A percentile compares a stretch with the other conserved stretches of the same genome.
These are phyloP conservation scores for Albizia julibrissin DNA, from an alignment of 306 rosid species.

Conservation along the genomic window DNA sequence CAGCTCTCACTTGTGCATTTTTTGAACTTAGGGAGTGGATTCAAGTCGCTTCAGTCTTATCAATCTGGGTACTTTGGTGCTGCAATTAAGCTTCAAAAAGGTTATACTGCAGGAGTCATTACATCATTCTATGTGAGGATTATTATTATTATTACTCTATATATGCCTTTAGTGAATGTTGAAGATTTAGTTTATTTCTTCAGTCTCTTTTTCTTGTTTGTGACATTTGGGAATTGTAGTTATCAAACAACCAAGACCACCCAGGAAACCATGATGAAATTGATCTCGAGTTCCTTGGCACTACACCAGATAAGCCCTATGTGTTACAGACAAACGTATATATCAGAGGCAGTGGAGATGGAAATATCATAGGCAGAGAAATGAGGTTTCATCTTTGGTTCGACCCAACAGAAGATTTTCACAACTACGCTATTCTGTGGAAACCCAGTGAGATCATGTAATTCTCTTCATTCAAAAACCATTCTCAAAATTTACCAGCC, in stretches of 20 bases:
- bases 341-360: conserved; percentile 90
- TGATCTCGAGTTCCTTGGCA: conserved; percentile 92
- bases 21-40: conserved; percentile 76
- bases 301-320: conserved; percentile 80
- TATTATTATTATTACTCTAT: not conserved
- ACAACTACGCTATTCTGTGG: conserved; percentile 83
- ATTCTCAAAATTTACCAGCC: not conserved
- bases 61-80: conserved; percentile 85
- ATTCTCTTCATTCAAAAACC: conserved; percentile 6
- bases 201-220: not conserved
- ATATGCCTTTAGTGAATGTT: not conserved
- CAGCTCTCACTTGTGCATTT: not conserved
- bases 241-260: conserved; percentile 79
- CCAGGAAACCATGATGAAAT: conserved; percentile 94
- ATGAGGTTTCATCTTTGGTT: conserved; percentile 90
- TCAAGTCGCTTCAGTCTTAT: conserved; percentile 72
- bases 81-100: conserved; percentile 78
- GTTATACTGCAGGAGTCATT: conserved; percentile 93
- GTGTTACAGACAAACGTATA: conserved; percentile 91
- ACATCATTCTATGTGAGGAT: conserved; percentile 81
- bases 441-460: conserved; percentile 84
- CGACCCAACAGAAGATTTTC: conserved; percentile 89
- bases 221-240: conserved; percentile 46
- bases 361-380: conserved; percentile 81
- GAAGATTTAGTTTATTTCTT: not conserved